Evolutionary conservation across 495 filamentous ascomycete species (phyloP).

Genomic region (Neurospora sp.): DNA sequence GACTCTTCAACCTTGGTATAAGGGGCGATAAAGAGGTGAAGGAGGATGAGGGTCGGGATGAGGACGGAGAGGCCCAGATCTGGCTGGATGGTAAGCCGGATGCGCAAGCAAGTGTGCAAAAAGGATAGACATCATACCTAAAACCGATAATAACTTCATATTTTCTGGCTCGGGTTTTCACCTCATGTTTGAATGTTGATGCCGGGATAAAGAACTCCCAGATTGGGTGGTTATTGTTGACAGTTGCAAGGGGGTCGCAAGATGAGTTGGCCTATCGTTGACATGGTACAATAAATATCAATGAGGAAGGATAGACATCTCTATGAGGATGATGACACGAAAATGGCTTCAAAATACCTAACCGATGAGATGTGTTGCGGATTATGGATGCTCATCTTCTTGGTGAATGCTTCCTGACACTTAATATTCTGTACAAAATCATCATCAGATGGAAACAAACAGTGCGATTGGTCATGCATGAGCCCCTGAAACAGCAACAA

Average conservation of each 20-base stretch:
- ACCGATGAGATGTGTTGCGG: neutral
- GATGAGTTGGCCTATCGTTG: neutral
- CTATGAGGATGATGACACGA: no score
- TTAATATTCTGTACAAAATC: neutral
- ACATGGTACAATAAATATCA: neutral
- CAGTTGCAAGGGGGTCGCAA: neutral
- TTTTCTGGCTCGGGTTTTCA: neutral
- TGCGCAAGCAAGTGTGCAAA: neutral
- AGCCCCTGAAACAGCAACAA: conserved; percentile 3
- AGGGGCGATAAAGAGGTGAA: conserved; percentile 70
- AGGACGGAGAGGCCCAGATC: conserved; percentile 43
- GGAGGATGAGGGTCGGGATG: conserved; percentile 55
- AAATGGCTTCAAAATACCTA: no score
- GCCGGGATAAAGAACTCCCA: neutral
- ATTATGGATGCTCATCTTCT: neutral
- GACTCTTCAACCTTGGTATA: conserved; percentile 99
- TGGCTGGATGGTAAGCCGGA: conserved; percentile 11
- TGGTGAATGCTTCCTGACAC: neutral
- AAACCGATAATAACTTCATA: neutral
- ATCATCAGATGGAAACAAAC: neutral
- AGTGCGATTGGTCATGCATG: neutral
- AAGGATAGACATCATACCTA: neutral
- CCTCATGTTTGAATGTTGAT: neutral
- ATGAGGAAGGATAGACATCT: neutral
- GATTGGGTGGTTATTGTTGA: neutral